Percentiles rank a stretch among this genome's conserved stretches.
Evolutionary conservation across 352 stramenopile genomes (phyloP).

Genomic region (Globisporangium cystogenes): DNA sequence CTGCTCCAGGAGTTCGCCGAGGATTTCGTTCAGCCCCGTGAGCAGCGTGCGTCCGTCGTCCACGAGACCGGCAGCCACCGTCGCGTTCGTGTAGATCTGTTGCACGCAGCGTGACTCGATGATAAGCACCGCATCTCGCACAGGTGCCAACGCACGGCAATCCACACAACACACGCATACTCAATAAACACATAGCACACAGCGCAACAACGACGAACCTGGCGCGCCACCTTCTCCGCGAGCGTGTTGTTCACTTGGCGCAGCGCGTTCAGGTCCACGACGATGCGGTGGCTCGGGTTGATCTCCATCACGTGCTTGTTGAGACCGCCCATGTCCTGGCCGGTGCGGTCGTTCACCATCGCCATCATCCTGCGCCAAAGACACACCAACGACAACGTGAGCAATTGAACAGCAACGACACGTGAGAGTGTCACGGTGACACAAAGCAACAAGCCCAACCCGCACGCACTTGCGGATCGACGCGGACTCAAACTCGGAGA

Average conservation of each 20-base stretch:
- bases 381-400: conserved; percentile 3
- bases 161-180: not conserved
- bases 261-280: conserved; percentile 91
- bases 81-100: conserved; percentile 98
- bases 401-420: not conserved
- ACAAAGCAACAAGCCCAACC: not conserved
- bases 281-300: conserved; percentile 97
- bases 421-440: too few species aligned
- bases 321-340: conserved; percentile 39
- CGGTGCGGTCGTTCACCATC: conserved; percentile 91
- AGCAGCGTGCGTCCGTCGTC: conserved; percentile 98
- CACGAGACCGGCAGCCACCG: conserved; percentile 96
- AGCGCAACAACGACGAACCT: conserved; percentile 26
- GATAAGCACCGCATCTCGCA: too few species aligned
- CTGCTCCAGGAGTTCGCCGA: conserved; percentile 82
- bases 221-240: conserved; percentile 76
- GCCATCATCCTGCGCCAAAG: conserved; percentile 92
- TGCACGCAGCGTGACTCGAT: conserved; percentile 29
- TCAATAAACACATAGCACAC: not conserved
- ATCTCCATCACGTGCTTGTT: conserved; percentile 98
- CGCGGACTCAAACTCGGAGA: conserved; percentile 98
- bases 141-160: too few species aligned
- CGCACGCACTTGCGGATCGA: conserved; percentile 90
- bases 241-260: conserved; percentile 80
- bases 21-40: conserved; percentile 94